Percentiles rank a stretch among this genome's conserved stretches.
phyloP scores from a whole-genome alignment of 2,329 filamentous ascomycete genomes.

The Akanthomyces muscarius region DNA sequence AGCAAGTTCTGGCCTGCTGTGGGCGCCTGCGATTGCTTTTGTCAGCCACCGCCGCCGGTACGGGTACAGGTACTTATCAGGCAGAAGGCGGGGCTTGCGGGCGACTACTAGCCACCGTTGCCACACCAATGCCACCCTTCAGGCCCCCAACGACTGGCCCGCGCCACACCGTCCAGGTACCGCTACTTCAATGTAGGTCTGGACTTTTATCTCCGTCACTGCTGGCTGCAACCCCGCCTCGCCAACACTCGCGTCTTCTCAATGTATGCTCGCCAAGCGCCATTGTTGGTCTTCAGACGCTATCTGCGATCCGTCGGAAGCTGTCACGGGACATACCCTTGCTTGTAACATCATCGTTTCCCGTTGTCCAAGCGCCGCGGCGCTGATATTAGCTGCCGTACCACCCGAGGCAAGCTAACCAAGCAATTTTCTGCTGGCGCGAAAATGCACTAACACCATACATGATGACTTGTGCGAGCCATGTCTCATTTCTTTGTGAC shows the following conservation, averaged over 20 bases:
- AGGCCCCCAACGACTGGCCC: background rate
- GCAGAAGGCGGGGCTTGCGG: slow-evolving; percentile 3
- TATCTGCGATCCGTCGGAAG: background rate
- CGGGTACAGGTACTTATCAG: background rate
- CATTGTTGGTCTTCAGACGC: background rate
- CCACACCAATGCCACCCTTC: slow-evolving; percentile 14
- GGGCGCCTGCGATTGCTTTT: background rate
- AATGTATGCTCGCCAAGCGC: background rate
- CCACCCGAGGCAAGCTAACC: background rate
- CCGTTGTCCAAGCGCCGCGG: background rate
- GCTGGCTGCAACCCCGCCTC: background rate
- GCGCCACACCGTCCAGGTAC: slow-evolving; percentile 6
- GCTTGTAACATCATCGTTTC: background rate
- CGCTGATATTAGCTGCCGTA: background rate
- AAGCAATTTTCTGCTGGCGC: background rate
- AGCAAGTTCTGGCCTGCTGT: background rate
- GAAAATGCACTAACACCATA: background rate
- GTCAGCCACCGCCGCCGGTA: slow-evolving; percentile 6
- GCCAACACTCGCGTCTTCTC: background rate
- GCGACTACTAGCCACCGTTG: slow-evolving; percentile 9
- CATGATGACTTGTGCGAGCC: background rate
- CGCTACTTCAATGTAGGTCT: background rate
- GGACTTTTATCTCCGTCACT: background rate
- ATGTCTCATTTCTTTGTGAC: background rate
- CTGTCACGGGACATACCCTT: background rate